phyloP scores from a whole-genome alignment of 495 filamentous ascomycete species.

The Penicillium dipodomyicola region DNA sequence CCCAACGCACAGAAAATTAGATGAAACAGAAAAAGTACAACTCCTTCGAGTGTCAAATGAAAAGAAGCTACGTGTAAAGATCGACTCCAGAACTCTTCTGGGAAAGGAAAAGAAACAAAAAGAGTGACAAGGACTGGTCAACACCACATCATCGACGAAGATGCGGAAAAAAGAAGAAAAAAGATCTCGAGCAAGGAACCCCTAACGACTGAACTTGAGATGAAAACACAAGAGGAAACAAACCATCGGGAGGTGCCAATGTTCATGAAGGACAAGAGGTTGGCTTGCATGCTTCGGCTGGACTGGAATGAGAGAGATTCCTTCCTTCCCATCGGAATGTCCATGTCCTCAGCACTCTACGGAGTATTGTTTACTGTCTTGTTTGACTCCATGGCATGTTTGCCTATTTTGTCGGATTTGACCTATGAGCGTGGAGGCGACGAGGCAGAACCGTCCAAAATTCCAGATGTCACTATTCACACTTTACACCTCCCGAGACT shows the following conservation, averaged over 20 bases:
- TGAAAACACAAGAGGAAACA: background rate
- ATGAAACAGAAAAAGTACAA: background rate
- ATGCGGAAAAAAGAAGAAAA: background rate
- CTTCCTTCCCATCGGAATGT: conserved; percentile 10
- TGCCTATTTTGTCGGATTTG: background rate
- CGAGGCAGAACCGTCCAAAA: background rate
- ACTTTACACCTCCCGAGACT: background rate
- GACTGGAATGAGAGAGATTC: conserved; percentile 5
- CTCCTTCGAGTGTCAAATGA: background rate
- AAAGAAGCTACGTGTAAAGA: conserved; percentile 1
- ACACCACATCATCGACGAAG: conserved; percentile 4
- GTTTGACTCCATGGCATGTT: background rate
- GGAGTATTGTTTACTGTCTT: background rate
- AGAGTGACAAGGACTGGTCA: conserved; percentile 8
- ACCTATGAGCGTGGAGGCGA: background rate
- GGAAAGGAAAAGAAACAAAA: background rate
- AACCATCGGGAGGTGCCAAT: background rate
- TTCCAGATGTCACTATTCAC: background rate
- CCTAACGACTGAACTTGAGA: background rate
- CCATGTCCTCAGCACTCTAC: background rate
- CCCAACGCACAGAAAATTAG: conserved; percentile 4
- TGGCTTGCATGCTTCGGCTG: conserved; percentile 6
- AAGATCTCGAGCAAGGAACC: background rate
- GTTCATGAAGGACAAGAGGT: background rate
- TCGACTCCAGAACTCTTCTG: conserved; percentile 7